These are phyloP conservation scores for Spirogloea muscicola DNA, from an alignment of 139 green algal species.

Conservation along the genomic window DNA sequence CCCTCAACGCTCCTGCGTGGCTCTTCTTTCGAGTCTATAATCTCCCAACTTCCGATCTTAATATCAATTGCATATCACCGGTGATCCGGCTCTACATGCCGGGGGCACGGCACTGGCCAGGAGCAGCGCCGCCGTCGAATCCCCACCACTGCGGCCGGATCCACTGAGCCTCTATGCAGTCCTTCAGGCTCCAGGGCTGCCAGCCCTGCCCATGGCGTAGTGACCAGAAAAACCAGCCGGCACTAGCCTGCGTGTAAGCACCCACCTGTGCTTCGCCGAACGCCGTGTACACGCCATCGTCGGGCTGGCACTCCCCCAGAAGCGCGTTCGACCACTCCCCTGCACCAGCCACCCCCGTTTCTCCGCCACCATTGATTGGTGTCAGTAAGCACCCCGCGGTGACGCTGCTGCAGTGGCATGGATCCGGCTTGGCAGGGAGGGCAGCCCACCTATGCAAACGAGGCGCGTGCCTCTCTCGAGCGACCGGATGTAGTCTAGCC, in stretches of 20 bases:
- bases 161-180: neutral
- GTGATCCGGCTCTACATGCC: no score
- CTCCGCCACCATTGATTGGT: no score
- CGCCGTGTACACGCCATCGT: neutral
- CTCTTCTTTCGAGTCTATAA: no score
- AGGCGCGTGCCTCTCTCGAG: slow-evolving; percentile 20
- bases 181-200: slow-evolving; percentile 1
- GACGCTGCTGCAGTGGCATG: no score
- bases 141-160: slow-evolving; percentile 1
- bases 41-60: no score
- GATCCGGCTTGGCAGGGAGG: no score
- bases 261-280: slow-evolving; percentile 11
- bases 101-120: no score
- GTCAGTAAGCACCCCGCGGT: no score
- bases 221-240: slow-evolving; percentile 18
- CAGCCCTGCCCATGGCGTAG: slow-evolving; percentile 7
- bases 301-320: neutral
- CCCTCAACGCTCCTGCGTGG: no score
- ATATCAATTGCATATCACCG: no score
- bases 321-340: slow-evolving; percentile 14
- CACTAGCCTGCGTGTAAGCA: neutral
- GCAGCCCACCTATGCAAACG: slow-evolving; percentile 28
- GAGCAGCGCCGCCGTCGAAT: no score
- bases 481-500: neutral
- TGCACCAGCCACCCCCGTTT: no score